Percentiles rank a stretch among this genome's conserved stretches.
Conservation (phyloP, 1,284 basidiomycete genomes). For the Tilletia caries region DNA sequence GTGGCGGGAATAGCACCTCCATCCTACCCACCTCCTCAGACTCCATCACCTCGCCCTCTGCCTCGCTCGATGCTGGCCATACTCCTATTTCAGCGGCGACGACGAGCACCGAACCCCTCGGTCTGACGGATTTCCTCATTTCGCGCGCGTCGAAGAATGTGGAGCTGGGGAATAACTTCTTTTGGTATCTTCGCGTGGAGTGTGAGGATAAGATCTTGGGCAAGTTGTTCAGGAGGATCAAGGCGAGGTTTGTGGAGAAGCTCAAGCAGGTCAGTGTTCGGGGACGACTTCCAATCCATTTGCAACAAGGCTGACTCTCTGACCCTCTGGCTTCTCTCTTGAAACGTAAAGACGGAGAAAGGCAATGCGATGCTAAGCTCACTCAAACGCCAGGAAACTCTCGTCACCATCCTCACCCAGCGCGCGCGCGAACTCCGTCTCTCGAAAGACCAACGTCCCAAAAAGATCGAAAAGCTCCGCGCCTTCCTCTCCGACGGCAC, state of each 20-base stretch:
- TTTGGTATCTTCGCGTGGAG: slow-evolving; percentile 98
- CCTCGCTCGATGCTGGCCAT: background rate
- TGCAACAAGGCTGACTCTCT: too few species aligned
- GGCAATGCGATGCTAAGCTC: slow-evolving; percentile 23
- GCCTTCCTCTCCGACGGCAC: slow-evolving; percentile 68
- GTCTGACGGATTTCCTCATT: slow-evolving; percentile 67
- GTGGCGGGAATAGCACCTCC: slow-evolving; percentile 6
- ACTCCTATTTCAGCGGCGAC: slow-evolving; percentile 16
- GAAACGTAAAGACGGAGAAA: slow-evolving; percentile 56
- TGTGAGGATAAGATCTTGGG: slow-evolving; percentile 74
- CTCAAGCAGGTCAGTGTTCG: slow-evolving; percentile 57
- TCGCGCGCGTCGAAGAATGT: slow-evolving; percentile 75
- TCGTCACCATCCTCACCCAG: slow-evolving; percentile 72
- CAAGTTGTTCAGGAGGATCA: slow-evolving; percentile 86
- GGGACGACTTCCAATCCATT: too few species aligned
- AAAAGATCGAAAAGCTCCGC: slow-evolving; percentile 93
- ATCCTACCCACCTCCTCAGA: background rate
- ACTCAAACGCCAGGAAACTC: slow-evolving; percentile 68
- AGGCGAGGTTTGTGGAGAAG: slow-evolving; percentile 79
- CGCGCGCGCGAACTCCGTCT: slow-evolving; percentile 80
- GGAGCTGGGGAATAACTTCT: slow-evolving; percentile 82
- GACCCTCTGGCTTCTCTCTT: too few species aligned
- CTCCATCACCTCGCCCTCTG: background rate
- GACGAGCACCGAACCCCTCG: slow-evolving; percentile 18
- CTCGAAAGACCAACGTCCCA: slow-evolving; percentile 86